These are phyloP conservation scores for Vanderwaltozyma tropicalis DNA, from an alignment of 805 yeast species.

Conservation along the genomic window DNA sequence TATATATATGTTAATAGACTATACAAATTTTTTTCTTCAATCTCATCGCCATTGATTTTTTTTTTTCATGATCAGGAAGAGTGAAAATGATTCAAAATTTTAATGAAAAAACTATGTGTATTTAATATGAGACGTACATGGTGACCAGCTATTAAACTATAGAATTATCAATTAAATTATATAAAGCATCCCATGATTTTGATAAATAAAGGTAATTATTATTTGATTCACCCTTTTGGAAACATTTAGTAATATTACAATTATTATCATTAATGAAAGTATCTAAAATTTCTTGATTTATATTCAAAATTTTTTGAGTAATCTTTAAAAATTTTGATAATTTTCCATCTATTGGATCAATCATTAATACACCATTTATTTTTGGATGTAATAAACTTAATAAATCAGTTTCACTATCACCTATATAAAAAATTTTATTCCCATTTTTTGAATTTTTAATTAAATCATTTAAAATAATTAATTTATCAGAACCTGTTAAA, in stretches of 20 bases:
- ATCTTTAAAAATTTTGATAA: neutral
- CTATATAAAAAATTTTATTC: slow-evolving; percentile 19
- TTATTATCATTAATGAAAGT: neutral
- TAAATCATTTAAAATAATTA: slow-evolving; percentile 3
- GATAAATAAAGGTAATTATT: neutral
- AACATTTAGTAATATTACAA: neutral
- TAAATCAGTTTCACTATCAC: slow-evolving; percentile 28
- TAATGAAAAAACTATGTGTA: no score
- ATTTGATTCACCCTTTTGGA: neutral
- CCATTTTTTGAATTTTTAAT: neutral
- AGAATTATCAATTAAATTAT: no score
- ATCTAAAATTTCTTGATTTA: neutral
- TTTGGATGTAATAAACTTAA: slow-evolving; percentile 19
- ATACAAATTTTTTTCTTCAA: no score
- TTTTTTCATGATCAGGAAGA: no score
- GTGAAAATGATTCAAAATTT: no score
- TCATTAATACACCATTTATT: slow-evolving; percentile 17
- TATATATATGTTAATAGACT: no score
- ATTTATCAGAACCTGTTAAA: slow-evolving; percentile 24
- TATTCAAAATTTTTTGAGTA: neutral
- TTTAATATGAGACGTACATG: no score
- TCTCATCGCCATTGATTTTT: no score
- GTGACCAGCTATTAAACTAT: no score
- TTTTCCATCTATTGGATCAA: slow-evolving; percentile 1
- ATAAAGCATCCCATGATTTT: slow-evolving; percentile 1